phyloP scores from a whole-genome alignment of 495 filamentous ascomycete species.

The Tetracladium setigerum region DNA sequence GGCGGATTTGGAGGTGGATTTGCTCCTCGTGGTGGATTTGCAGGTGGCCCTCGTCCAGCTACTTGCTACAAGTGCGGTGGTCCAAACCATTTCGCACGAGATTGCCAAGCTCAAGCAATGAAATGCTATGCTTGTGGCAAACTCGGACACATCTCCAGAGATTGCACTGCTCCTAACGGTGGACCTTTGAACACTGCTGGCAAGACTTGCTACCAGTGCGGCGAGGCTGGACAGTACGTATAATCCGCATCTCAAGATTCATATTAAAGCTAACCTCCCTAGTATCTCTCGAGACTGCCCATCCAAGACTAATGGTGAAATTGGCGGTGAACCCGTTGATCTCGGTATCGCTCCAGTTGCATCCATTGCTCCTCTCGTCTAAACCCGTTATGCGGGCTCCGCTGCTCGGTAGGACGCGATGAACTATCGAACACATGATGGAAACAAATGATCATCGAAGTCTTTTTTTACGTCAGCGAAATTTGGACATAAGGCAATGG shows the following conservation, averaged over 20 bases:
- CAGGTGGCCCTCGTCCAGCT: slow-evolving; percentile 63
- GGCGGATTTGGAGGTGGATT: slow-evolving; percentile 61
- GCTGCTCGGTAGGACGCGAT: slow-evolving; percentile 20
- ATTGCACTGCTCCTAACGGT: slow-evolving; percentile 96
- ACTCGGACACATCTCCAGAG: slow-evolving; percentile 93
- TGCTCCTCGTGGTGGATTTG: slow-evolving; percentile 62
- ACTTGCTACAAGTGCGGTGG: slow-evolving; percentile 99
- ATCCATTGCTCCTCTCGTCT: slow-evolving; percentile 49
- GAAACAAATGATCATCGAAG: slow-evolving; percentile 15
- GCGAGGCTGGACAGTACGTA: slow-evolving; percentile 68
- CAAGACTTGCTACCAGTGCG: slow-evolving; percentile 98
- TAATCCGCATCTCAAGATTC: neutral
- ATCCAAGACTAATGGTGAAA: slow-evolving; percentile 39
- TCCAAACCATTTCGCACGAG: slow-evolving; percentile 96
- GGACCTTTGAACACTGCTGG: slow-evolving; percentile 91
- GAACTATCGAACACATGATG: slow-evolving; percentile 17
- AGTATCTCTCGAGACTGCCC: slow-evolving; percentile 21
- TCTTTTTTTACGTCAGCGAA: slow-evolving; percentile 6
- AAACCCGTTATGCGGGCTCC: slow-evolving; percentile 22
- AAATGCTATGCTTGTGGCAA: slow-evolving; percentile 99
- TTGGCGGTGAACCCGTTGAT: slow-evolving; percentile 29
- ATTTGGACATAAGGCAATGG: slow-evolving; percentile 19
- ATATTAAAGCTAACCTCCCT: neutral
- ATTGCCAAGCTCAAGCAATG: slow-evolving; percentile 99
- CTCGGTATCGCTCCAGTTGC: slow-evolving; percentile 22